A percentile compares a stretch with the other conserved stretches of the same genome.
phyloP scores from a whole-genome alignment of 139 green algal species.

The Tetradesmus lagerheimii region DNA sequence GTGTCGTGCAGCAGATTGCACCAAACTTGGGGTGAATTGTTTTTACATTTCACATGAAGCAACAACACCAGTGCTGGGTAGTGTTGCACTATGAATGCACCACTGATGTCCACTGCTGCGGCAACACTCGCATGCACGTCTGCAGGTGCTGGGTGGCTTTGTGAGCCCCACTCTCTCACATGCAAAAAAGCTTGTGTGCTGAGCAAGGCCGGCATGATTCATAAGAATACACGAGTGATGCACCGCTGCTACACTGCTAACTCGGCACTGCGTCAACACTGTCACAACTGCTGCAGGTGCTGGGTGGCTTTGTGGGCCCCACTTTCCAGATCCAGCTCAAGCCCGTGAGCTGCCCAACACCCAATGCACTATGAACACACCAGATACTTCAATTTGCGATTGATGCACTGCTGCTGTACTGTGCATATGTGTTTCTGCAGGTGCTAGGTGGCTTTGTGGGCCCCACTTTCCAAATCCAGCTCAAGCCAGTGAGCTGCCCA shows the following conservation, averaged over 20 bases:
- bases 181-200: not conserved
- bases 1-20: too few relatives aligned
- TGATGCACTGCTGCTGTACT: not conserved
- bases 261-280: not conserved
- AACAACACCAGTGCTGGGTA: too few relatives aligned
- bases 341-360: not conserved
- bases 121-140: not conserved
- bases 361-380: too few relatives aligned
- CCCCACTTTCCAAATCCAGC: not conserved
- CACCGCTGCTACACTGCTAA: not conserved
- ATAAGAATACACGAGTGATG: not conserved
- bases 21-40: too few relatives aligned
- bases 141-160: constrained; percentile 38
- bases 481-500: constrained; percentile 15
- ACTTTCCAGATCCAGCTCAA: not conserved
- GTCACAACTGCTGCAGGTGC: constrained; percentile 14
- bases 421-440: constrained; percentile 17
- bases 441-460: constrained; percentile 7
- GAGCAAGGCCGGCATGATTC: not conserved
- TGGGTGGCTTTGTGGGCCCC: constrained; percentile 15
- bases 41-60: too few relatives aligned
- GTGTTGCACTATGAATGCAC: not conserved
- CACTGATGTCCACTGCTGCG: not conserved
- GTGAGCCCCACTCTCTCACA: not conserved
- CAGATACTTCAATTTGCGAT: too few relatives aligned